Percentiles rank a stretch among this genome's conserved stretches.
These are phyloP conservation scores for Thalassiosira gravida DNA, from an alignment of 352 stramenopile genomes.

Conservation along the genomic window DNA sequence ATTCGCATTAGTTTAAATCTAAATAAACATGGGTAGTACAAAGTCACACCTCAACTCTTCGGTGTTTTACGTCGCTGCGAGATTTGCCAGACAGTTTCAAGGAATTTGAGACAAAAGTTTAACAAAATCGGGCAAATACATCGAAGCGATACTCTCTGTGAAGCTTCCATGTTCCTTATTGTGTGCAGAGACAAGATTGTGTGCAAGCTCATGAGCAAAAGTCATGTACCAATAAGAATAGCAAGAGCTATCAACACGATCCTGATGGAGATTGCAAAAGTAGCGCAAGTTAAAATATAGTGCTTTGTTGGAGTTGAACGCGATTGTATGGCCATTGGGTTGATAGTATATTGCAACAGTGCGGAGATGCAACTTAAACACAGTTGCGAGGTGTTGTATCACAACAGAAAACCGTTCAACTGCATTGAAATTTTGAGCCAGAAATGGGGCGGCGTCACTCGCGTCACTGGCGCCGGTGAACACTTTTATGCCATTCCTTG, in stretches of 20 bases:
- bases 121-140: constrained; percentile 74
- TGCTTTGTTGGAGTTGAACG: constrained; percentile 74
- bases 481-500: constrained; percentile 72
- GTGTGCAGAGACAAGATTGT: constrained; percentile 72
- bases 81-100: not conserved
- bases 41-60: no score
- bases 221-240: constrained; percentile 79
- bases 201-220: constrained; percentile 72
- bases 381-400: constrained; percentile 56
- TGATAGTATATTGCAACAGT: constrained; percentile 76
- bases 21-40: no score
- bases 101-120: constrained; percentile 41
- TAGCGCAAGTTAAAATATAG: constrained; percentile 81
- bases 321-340: constrained; percentile 65
- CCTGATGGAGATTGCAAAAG: constrained; percentile 65
- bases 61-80: no score
- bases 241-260: constrained; percentile 47
- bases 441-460: constrained; percentile 39
- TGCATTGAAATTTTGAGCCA: constrained; percentile 63
- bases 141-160: constrained; percentile 69
- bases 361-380: constrained; percentile 61
- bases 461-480: constrained; percentile 49
- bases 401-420: constrained; percentile 73
- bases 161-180: constrained; percentile 79
- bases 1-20: no score